phyloP scores from a whole-genome alignment of 108 stramenopile species.

The Epithemia pelagica region DNA sequence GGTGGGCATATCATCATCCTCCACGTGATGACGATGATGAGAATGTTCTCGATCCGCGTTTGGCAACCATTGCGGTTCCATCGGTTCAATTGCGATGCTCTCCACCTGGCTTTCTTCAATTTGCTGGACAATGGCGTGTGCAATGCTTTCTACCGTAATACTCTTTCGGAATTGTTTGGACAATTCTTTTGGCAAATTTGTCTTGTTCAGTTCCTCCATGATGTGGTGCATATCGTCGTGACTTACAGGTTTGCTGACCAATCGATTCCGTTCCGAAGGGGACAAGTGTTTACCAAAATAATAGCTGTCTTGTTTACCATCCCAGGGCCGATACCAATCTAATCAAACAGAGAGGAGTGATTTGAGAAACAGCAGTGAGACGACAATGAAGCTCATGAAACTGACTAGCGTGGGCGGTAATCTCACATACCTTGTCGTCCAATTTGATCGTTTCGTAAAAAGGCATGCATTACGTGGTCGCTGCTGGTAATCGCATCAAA shows the following conservation, averaged over 20 bases:
- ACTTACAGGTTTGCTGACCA: background rate
- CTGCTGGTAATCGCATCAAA: constrained; percentile 1
- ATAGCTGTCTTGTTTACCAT: constrained; percentile 1
- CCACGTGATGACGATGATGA: no score
- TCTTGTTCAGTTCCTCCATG: background rate
- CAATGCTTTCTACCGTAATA: background rate
- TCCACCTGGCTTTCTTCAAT: background rate
- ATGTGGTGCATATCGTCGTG: background rate
- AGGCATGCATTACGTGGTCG: background rate
- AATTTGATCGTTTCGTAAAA: background rate
- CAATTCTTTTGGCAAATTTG: background rate
- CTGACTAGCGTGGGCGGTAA: no score
- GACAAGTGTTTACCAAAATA: background rate
- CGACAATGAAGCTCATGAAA: background rate
- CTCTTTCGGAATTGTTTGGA: background rate
- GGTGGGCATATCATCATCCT: no score
- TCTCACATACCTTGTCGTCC: background rate
- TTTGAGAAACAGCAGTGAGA: background rate
- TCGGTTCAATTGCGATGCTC: no score
- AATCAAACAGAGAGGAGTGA: background rate
- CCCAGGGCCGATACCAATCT: background rate
- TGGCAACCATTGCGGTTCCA: no score
- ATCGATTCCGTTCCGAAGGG: background rate
- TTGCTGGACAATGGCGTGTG: background rate
- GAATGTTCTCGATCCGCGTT: no score